A percentile compares a stretch with the other conserved stretches of the same genome.
Evolutionary conservation across 163 green algal genomes (phyloP).

Genomic region (Prototheca wickerhamii): DNA sequence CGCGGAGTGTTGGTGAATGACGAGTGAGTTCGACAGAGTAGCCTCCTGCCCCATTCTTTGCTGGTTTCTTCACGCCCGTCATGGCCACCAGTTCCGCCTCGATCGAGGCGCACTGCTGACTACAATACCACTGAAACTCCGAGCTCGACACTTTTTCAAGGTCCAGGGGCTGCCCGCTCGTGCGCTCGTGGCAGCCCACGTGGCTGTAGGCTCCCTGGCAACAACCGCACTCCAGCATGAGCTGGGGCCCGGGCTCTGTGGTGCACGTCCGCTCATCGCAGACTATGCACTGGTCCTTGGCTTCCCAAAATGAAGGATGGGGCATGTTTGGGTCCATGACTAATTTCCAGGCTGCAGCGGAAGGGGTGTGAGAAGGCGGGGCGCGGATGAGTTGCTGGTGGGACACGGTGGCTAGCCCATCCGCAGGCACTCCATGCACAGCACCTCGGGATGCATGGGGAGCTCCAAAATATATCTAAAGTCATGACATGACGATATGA

Average conservation of each 20-base stretch:
- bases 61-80: too few relatives aligned
- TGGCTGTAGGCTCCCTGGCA: slow-evolving; percentile 16
- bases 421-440: too few relatives aligned
- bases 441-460: too few relatives aligned
- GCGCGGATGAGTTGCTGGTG: neutral
- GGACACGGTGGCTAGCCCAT: too few relatives aligned
- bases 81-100: too few relatives aligned
- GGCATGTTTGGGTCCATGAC: neutral
- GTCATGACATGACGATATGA: too few relatives aligned
- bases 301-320: neutral
- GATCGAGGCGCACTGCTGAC: slow-evolving; percentile 1
- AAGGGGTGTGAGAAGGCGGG: neutral
- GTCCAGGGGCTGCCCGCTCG: neutral
- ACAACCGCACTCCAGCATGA: slow-evolving; percentile 23
- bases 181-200: slow-evolving; percentile 17
- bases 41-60: too few relatives aligned
- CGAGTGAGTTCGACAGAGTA: too few relatives aligned
- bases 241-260: neutral
- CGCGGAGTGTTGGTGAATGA: too few relatives aligned
- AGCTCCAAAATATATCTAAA: too few relatives aligned
- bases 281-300: neutral
- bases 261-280: neutral
- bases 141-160: slow-evolving; percentile 11
- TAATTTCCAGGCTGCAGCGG: neutral
- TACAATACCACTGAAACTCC: slow-evolving; percentile 19